A percentile compares a stretch with the other conserved stretches of the same genome.
Evolutionary conservation across 306 rosid genomes (phyloP).

Genomic region (Hippophae tibetana): DNA sequence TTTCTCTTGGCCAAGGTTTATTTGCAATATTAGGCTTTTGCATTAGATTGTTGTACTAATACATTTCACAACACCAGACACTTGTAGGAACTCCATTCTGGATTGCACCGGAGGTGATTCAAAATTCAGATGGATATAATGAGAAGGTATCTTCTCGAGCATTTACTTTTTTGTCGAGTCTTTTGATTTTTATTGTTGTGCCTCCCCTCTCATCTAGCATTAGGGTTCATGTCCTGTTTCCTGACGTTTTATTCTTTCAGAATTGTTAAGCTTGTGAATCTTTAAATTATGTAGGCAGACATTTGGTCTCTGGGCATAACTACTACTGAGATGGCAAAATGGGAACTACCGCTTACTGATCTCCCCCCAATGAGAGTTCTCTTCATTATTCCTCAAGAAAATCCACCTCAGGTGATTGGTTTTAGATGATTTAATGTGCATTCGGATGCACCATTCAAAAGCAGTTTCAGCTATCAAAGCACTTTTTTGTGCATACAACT

Average conservation of each 20-base stretch:
- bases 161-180: not conserved
- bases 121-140: constrained; percentile 88
- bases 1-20: not conserved
- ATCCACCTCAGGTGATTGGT: constrained; percentile 81
- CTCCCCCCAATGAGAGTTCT: constrained; percentile 99
- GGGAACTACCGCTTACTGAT: constrained; percentile 98
- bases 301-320: constrained; percentile 98
- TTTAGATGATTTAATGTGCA: constrained; percentile 3
- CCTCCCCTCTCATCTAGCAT: constrained; percentile 1
- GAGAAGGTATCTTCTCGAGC: constrained; percentile 61
- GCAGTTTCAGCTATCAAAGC: too few species aligned
- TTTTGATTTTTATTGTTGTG: constrained; percentile 5
- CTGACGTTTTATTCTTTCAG: constrained; percentile 8
- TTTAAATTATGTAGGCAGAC: constrained; percentile 73
- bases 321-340: constrained; percentile 98
- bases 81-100: constrained; percentile 99
- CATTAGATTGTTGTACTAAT: constrained; percentile 33
- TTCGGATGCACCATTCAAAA: too few species aligned
- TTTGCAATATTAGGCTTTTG: not conserved
- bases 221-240: constrained; percentile 3
- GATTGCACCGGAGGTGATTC: constrained; percentile 99
- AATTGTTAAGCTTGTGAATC: constrained; percentile 16
- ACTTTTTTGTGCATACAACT: too few species aligned
- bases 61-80: constrained; percentile 61
- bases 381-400: constrained; percentile 95